Conservation (phyloP, 2,329 filamentous ascomycete genomes). For the Aureobasidium sp. region DNA sequence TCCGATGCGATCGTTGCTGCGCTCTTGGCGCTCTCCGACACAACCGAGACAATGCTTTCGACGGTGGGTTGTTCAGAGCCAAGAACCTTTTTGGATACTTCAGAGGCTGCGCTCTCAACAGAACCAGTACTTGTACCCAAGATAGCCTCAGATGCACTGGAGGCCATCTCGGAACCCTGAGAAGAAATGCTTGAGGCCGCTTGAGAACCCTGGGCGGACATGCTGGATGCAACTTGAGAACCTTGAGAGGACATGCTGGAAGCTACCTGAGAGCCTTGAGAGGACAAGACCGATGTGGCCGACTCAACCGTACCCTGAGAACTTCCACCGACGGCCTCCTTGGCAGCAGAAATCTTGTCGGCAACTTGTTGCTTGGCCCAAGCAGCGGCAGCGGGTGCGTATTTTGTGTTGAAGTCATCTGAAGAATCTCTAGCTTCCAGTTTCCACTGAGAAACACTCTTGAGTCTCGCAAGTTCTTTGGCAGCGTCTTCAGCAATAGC, state of each 20-base stretch:
- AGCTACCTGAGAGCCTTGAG: conserved; percentile 30
- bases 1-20: conserved; percentile 4
- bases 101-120: conserved; percentile 46
- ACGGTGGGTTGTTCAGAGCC: conserved; percentile 6
- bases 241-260: conserved; percentile 19
- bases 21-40: conserved; percentile 20
- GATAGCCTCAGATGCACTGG: conserved; percentile 27
- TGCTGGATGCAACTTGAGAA: neutral
- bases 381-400: conserved; percentile 50
- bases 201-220: neutral
- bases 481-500: conserved; percentile 69
- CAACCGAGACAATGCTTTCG: conserved; percentile 18
- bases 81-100: conserved; percentile 44
- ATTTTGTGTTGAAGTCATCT: conserved; percentile 69
- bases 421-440: conserved; percentile 64
- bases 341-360: conserved; percentile 25
- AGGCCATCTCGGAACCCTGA: conserved; percentile 20
- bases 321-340: conserved; percentile 30
- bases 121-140: conserved; percentile 36
- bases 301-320: conserved; percentile 32
- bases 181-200: conserved; percentile 15
- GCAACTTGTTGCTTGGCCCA: conserved; percentile 37
- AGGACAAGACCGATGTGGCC: conserved; percentile 27
- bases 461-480: conserved; percentile 70
- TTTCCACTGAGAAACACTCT: conserved; percentile 81